Evolutionary conservation across 2,329 filamentous ascomycete species (phyloP), one percentile per base, ranked within the genome.

Genomic region (Hypoxylon sp.): DNA sequence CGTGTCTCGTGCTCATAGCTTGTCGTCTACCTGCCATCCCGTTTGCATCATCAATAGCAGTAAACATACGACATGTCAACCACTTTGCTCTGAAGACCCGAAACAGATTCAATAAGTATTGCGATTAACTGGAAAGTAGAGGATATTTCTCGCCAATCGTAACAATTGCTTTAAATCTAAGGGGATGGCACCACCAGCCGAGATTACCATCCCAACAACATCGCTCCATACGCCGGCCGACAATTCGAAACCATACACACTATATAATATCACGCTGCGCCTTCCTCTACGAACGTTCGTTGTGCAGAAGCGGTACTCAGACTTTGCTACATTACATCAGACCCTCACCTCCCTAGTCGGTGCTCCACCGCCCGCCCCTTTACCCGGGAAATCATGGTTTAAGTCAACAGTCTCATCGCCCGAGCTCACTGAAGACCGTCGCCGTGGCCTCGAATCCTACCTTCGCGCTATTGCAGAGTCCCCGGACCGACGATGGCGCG

Each of bases 251-350:
- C 86, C 90, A 0, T 94, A 89, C 79, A 94, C 92, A 0, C 86
- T 91, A 71, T 95, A 94, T 84, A 92, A 93, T 79, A 91, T 94
- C 79, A 90, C 89, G 22, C 85, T 96, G 66, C 90, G 92, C 55
- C 89, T 94, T 1, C 92, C 93, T 0, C 86, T 95, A 13, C 89
- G 91, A 52, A 92, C 91, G 3, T 92, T 91, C 74, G 90, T 92
- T 71, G 85, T 94, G 4, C 89, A 90, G 75, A 95, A 94, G 80
- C 91, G 93, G 74, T 97, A 95, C 84, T 93, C 90, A 59, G 93
- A 96, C 78, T 96, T 96, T 77, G 83, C 84, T 61, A 79, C 84
- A 51, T 88, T 97, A 14, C 88, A 96, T 81, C 79, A 83, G 31
- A 81, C 86, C 3, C 85, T 97, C 8, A 84, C 84, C 19, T 81